Conservation (phyloP, 1,284 basidiomycete genomes). For the Ceratobasidium sp. region DNA sequence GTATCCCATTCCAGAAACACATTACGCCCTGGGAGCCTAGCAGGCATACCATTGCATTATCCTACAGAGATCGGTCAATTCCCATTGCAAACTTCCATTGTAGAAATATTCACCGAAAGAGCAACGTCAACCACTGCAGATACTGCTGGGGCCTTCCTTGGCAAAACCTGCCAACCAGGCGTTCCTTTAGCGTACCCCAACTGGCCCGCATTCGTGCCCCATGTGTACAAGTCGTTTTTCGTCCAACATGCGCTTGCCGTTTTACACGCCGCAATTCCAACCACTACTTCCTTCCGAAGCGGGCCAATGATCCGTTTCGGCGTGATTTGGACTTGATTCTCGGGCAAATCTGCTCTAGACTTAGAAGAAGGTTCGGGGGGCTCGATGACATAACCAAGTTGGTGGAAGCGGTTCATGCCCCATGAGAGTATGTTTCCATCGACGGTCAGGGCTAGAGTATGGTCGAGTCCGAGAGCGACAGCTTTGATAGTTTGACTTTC, state of each 20-base stretch:
- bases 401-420: constrained; percentile 90
- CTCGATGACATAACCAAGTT: constrained; percentile 92
- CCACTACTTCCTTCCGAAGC: constrained; percentile 84
- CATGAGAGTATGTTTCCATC: constrained; percentile 90
- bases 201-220: constrained; percentile 96
- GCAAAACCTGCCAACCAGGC: constrained; percentile 83
- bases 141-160: constrained; percentile 87
- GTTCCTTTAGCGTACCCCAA: constrained; percentile 86
- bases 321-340: constrained; percentile 74
- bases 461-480: constrained; percentile 93
- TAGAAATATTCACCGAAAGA: constrained; percentile 70
- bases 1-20: constrained; percentile 83
- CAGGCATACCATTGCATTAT: constrained; percentile 85
- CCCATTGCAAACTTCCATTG: background rate
- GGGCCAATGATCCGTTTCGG: constrained; percentile 84
- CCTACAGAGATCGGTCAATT: constrained; percentile 59
- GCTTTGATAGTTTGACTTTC: constrained; percentile 65
- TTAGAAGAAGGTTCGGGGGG: constrained; percentile 50
- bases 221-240: constrained; percentile 87
- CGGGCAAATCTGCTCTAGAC: constrained; percentile 31
- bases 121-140: constrained; percentile 77
- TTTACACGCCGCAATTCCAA: constrained; percentile 90
- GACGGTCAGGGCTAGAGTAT: constrained; percentile 88
- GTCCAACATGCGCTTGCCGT: constrained; percentile 95
- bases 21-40: constrained; percentile 83